Conservation (phyloP, 495 filamentous ascomycete genomes). For the Xylaria palmicola region DNA sequence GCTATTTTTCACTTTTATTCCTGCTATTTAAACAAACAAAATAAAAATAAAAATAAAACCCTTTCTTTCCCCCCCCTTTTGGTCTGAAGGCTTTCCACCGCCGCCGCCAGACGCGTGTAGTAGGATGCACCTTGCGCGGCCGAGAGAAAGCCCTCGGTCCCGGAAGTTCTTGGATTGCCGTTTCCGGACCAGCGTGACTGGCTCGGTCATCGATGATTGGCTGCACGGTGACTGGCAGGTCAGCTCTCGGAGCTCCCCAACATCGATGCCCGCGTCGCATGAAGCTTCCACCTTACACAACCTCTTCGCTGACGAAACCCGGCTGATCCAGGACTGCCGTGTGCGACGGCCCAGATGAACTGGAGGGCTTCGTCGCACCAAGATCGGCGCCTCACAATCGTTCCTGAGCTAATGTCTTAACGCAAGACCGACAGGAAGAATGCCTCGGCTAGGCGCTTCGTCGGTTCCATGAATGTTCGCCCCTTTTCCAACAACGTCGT, state of each 20-base stretch:
- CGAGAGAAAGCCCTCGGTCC: conserved; percentile 2
- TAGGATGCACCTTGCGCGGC: background rate
- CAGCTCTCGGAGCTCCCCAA: conserved; percentile 14
- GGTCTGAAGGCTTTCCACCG: background rate
- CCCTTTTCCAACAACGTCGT: background rate
- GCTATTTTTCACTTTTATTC: no score
- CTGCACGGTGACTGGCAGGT: background rate
- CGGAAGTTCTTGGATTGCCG: background rate
- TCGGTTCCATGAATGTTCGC: background rate
- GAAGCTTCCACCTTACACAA: background rate
- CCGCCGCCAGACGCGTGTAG: background rate
- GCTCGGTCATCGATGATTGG: conserved; percentile 3
- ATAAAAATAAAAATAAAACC: background rate
- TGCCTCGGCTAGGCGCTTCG: background rate
- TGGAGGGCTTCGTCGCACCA: no score
- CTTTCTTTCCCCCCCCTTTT: background rate
- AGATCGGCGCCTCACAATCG: background rate
- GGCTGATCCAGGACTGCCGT: background rate
- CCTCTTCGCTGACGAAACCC: background rate
- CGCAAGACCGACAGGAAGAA: background rate
- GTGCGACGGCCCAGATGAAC: no score
- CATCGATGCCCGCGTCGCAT: conserved; percentile 1
- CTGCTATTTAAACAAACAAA: background rate
- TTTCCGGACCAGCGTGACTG: background rate
- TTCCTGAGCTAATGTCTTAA: background rate